Conservation (phyloP, 805 yeast species). For the Candida fluviatilis region DNA sequence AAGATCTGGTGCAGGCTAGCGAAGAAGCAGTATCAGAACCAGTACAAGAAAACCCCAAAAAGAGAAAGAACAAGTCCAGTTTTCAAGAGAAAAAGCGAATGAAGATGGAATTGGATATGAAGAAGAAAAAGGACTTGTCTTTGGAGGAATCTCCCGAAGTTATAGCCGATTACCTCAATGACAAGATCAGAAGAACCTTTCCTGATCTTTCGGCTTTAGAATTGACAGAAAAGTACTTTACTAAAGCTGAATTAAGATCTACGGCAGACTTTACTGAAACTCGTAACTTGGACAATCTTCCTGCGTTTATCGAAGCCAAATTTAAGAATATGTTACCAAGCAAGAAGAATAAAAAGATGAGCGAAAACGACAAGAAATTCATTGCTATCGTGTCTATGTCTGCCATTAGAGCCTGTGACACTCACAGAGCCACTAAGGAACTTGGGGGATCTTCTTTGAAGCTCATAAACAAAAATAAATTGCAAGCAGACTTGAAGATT, state of each 20-base stretch:
- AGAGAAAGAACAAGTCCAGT: constrained; percentile 31
- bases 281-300: constrained; percentile 53
- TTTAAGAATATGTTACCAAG: constrained; percentile 45
- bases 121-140: constrained; percentile 54
- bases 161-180: constrained; percentile 66
- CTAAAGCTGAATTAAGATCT: constrained; percentile 53
- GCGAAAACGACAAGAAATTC: constrained; percentile 34
- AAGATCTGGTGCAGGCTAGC: constrained; percentile 9
- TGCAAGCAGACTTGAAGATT: constrained; percentile 55
- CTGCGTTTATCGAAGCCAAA: constrained; percentile 48
- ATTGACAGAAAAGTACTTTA: constrained; percentile 58
- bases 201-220: constrained; percentile 74
- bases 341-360: constrained; percentile 15
- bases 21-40: too few relatives aligned
- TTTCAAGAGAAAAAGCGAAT: constrained; percentile 61
- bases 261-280: constrained; percentile 52
- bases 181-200: constrained; percentile 53
- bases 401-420: constrained; percentile 84
- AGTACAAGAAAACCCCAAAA: constrained; percentile 11
- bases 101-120: constrained; percentile 62
- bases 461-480: constrained; percentile 69
- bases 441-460: constrained; percentile 57
- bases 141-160: constrained; percentile 47
- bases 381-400: constrained; percentile 63
- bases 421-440: constrained; percentile 57